These are phyloP conservation scores for Biscogniauxia mediterranea DNA, from an alignment of 2,329 filamentous ascomycete genomes.

Conservation along the genomic window DNA sequence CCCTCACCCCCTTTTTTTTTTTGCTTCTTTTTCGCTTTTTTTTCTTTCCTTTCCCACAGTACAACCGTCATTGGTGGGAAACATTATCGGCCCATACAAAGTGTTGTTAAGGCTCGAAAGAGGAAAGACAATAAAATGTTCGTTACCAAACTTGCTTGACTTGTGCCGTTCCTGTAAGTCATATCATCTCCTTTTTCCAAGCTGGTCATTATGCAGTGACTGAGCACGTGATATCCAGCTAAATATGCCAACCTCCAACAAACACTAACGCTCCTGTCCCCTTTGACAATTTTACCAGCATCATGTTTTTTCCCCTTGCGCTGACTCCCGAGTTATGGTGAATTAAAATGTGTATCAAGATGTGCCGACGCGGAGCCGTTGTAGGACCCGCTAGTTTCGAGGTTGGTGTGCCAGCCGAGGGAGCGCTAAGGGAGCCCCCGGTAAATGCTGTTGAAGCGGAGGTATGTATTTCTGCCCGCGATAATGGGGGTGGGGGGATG, in stretches of 20 bases:
- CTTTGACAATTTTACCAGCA: slow-evolving; percentile 5
- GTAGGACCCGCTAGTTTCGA: slow-evolving; percentile 5
- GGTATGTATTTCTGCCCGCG: slow-evolving; percentile 18
- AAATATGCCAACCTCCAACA: slow-evolving; percentile 5
- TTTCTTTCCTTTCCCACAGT: too few relatives aligned
- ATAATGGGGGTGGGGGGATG: slow-evolving; percentile 14
- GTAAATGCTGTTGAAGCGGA: slow-evolving; percentile 24
- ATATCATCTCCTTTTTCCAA: not conserved
- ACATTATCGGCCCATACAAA: too few relatives aligned
- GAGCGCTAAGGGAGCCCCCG: slow-evolving; percentile 8
- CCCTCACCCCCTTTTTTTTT: too few relatives aligned
- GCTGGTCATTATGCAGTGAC: not conserved
- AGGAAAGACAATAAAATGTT: not conserved
- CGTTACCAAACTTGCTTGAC: not conserved
- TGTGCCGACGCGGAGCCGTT: slow-evolving; percentile 1
- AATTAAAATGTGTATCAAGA: slow-evolving; percentile 16
- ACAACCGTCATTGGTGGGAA: too few relatives aligned
- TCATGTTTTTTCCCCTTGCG: not conserved
- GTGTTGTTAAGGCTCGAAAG: too few relatives aligned
- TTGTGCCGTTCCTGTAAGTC: not conserved
- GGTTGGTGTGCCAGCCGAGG: not conserved
- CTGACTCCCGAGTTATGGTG: not conserved
- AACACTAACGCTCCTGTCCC: not conserved
- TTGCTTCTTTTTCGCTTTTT: too few relatives aligned
- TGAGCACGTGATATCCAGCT: slow-evolving; percentile 12